These are phyloP conservation scores for Cryphonectria parasitica DNA, from an alignment of 2,329 filamentous ascomycete species.

Conservation along the genomic window DNA sequence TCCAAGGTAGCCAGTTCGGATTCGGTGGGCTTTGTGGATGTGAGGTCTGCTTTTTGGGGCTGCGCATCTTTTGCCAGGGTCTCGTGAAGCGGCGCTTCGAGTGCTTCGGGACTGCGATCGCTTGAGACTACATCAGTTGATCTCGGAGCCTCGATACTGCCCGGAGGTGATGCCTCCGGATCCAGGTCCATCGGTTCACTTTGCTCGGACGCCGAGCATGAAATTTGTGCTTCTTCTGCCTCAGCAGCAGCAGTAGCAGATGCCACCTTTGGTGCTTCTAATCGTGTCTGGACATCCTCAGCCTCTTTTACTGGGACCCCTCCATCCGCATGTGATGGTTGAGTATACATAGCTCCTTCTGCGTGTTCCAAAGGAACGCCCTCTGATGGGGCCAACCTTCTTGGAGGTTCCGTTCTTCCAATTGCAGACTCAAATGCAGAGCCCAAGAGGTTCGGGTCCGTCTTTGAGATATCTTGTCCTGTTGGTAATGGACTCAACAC, in stretches of 20 bases:
- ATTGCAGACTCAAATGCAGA: not conserved
- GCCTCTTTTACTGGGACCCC: not conserved
- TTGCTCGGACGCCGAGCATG: not conserved
- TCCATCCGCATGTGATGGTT: not conserved
- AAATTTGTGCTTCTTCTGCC: not conserved
- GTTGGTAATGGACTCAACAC: not conserved
- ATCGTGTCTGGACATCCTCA: too few species aligned
- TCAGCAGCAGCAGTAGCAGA: not conserved
- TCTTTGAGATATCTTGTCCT: not conserved
- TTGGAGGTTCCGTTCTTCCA: not conserved
- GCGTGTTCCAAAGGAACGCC: not conserved
- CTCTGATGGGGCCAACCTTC: not conserved
- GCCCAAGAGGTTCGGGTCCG: not conserved
- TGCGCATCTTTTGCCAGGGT: not conserved
- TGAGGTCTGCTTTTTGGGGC: not conserved
- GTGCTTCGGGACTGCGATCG: not conserved
- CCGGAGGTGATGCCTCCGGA: too few species aligned
- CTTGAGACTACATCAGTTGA: not conserved
- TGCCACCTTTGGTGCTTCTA: not conserved
- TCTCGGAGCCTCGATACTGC: not conserved
- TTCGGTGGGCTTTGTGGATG: not conserved
- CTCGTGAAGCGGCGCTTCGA: not conserved
- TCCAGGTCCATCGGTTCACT: not conserved
- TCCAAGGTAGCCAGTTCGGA: not conserved
- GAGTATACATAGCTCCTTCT: not conserved